These are phyloP conservation scores for Phytophthora pisi DNA, from an alignment of 352 stramenopile species.

Conservation along the genomic window DNA sequence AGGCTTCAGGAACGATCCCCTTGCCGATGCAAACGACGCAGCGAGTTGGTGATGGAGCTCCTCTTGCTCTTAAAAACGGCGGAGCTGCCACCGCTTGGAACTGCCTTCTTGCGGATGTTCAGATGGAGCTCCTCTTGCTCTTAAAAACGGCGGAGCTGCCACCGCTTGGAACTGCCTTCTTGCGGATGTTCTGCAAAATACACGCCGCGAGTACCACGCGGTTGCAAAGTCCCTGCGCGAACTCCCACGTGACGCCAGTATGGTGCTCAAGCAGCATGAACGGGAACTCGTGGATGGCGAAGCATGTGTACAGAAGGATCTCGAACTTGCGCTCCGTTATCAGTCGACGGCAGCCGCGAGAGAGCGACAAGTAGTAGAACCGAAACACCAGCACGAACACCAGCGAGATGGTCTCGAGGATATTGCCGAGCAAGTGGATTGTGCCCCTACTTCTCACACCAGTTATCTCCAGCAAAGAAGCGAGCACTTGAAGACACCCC, in stretches of 20 bases:
- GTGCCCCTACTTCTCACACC: neutral
- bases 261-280: conserved; percentile 14
- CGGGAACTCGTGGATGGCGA: conserved; percentile 27
- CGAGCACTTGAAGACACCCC: conserved; percentile 15
- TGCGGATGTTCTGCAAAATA: conserved; percentile 21
- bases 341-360: conserved; percentile 15
- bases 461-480: conserved; percentile 1
- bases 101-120: conserved; percentile 16
- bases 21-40: neutral
- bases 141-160: neutral
- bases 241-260: conserved; percentile 29
- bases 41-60: neutral
- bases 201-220: conserved; percentile 21
- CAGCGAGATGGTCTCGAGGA: conserved; percentile 24
- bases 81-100: neutral
- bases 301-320: conserved; percentile 13
- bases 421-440: conserved; percentile 18
- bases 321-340: conserved; percentile 22
- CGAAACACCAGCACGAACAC: conserved; percentile 36
- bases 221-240: conserved; percentile 18
- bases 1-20: neutral
- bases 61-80: conserved; percentile 7
- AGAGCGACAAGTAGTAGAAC: conserved; percentile 36
- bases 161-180: conserved; percentile 1
- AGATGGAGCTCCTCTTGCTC: too few species aligned